Conservation (phyloP, 208 protist genomes). For the Kentomonas sorsogonicus region DNA sequence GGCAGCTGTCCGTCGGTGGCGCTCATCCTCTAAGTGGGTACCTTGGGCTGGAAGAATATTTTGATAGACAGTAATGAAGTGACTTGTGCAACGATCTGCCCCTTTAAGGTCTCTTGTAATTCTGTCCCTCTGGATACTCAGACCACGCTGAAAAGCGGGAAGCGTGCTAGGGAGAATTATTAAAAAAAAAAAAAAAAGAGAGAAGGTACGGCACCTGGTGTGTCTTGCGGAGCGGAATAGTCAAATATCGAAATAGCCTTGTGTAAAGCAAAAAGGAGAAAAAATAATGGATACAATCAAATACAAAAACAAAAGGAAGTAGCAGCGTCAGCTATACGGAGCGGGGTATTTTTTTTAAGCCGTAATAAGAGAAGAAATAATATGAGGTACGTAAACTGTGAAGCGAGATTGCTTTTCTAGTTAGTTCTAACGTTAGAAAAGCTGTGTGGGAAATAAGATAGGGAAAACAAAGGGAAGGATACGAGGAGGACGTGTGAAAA, state of each 20-base stretch:
- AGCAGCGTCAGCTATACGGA: too few relatives aligned
- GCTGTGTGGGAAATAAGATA: slow-evolving; percentile 5
- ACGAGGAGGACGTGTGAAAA: slow-evolving; percentile 5
- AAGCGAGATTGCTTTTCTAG: too few relatives aligned
- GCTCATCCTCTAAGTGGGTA: background rate
- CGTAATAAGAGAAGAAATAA: too few relatives aligned
- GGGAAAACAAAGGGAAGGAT: slow-evolving; percentile 7
- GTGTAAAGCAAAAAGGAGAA: slow-evolving; percentile 9
- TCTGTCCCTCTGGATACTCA: background rate
- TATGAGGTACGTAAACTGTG: too few relatives aligned
- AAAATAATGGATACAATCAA: slow-evolving; percentile 3
- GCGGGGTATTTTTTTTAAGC: too few relatives aligned
- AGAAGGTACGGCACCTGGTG: slow-evolving; percentile 5
- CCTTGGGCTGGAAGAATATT: background rate
- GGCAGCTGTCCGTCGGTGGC: too few relatives aligned
- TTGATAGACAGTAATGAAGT: background rate
- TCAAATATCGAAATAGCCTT: slow-evolving; percentile 11
- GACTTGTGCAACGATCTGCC: background rate
- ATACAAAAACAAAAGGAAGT: slow-evolving; percentile 11
- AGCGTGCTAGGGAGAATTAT: slow-evolving; percentile 1
- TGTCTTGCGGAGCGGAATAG: background rate
- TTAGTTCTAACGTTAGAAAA: too few relatives aligned
- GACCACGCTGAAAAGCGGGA: background rate
- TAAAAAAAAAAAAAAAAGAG: slow-evolving; percentile 12
- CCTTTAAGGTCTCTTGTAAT: too few relatives aligned